A percentile compares a stretch with the other conserved stretches of the same genome.
Conservation (phyloP, 805 yeast species). For the Cyberlindnera subsufficiens region DNA sequence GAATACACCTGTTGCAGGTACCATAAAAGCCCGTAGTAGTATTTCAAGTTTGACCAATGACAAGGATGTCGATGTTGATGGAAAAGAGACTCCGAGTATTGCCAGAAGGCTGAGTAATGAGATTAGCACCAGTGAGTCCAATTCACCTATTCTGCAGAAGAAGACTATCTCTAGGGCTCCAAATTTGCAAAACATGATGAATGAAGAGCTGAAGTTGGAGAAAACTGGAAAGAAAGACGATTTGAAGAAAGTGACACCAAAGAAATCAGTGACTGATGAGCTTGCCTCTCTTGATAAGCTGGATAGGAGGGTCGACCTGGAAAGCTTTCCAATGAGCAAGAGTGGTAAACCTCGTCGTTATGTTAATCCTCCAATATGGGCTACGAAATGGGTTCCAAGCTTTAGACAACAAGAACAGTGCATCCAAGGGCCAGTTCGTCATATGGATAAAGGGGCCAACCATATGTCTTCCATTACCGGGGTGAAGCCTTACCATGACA, state of each 20-base stretch:
- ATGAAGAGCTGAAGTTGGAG: slow-evolving; percentile 2
- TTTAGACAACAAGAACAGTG: slow-evolving; percentile 4
- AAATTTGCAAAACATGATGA: slow-evolving; percentile 13
- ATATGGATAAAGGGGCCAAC: not conserved
- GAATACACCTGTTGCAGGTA: slow-evolving; percentile 11
- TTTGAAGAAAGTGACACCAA: not conserved
- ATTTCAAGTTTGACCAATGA: slow-evolving; percentile 35
- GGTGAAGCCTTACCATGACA: slow-evolving; percentile 71
- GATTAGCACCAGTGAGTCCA: slow-evolving; percentile 16
- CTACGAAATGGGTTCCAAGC: slow-evolving; percentile 61
- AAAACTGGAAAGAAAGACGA: not conserved
- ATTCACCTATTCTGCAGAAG: slow-evolving; percentile 21
- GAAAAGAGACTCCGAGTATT: slow-evolving; percentile 32
- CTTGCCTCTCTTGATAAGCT: slow-evolving; percentile 10
- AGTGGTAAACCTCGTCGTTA: slow-evolving; percentile 54
- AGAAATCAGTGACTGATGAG: slow-evolving; percentile 6
- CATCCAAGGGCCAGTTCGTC: slow-evolving; percentile 1
- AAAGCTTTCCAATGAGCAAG: not conserved
- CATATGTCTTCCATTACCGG: slow-evolving; percentile 48
- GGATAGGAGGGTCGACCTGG: slow-evolving; percentile 10
- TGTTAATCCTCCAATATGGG: slow-evolving; percentile 74
- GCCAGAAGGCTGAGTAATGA: slow-evolving; percentile 25
- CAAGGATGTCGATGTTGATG: slow-evolving; percentile 38
- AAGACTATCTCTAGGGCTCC: slow-evolving; percentile 14
- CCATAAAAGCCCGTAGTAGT: slow-evolving; percentile 17